phyloP scores from a whole-genome alignment of 2,329 filamentous ascomycete genomes.

The Fusarium fujikuroi region DNA sequence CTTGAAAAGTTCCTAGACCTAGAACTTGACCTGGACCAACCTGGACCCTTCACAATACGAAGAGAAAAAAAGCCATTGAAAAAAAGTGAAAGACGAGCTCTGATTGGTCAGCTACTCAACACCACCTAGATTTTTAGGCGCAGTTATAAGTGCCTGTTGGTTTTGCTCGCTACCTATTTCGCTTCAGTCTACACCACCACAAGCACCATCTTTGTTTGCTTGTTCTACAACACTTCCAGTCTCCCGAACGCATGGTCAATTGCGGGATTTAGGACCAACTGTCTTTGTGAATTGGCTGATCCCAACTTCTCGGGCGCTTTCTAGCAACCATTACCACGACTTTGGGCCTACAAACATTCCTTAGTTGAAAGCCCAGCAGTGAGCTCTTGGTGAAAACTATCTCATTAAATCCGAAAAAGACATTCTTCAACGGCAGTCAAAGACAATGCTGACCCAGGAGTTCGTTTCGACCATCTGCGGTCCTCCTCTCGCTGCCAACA shows the following conservation, averaged over 20 bases:
- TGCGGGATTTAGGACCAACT: slow-evolving; percentile 6
- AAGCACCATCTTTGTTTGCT: slow-evolving; percentile 19
- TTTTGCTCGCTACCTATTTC: neutral
- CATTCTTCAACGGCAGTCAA: neutral
- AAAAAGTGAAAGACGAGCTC: neutral
- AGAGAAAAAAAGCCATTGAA: slow-evolving; percentile 12
- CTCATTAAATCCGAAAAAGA: neutral
- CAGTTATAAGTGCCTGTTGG: slow-evolving; percentile 27
- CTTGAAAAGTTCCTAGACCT: neutral
- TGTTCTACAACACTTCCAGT: slow-evolving; percentile 19
- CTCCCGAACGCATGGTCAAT: slow-evolving; percentile 6
- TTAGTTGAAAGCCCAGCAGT: slow-evolving; percentile 1
- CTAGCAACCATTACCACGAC: neutral
- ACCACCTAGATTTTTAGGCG: neutral
- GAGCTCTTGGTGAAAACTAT: neutral
- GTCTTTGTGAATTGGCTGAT: slow-evolving; percentile 6
- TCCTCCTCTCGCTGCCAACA: slow-evolving; percentile 68
- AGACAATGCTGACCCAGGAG: slow-evolving; percentile 67
- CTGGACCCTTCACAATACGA: slow-evolving; percentile 8
- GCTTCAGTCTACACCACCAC: slow-evolving; percentile 4
- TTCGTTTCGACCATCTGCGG: slow-evolving; percentile 70
- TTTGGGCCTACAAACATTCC: slow-evolving; percentile 30
- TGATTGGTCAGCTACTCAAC: slow-evolving; percentile 23
- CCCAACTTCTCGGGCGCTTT: slow-evolving; percentile 2
- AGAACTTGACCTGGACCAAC: slow-evolving; percentile 3